Conservation (phyloP, 371 early-diverging fungal genomes). For the Actinomortierella wolfii region DNA sequence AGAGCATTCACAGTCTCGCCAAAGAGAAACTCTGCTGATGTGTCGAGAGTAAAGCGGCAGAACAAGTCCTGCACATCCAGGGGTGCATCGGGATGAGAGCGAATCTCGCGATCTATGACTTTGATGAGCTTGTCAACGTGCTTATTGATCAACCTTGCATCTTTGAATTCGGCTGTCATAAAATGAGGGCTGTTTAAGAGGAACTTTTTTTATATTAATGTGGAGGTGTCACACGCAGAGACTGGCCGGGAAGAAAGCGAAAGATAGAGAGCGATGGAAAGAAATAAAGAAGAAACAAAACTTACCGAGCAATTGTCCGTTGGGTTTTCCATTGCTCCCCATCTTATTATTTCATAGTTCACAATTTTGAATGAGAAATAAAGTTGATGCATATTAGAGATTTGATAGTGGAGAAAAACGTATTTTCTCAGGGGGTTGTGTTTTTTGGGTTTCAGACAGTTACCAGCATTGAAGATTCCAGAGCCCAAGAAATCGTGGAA, state of each 20-base stretch:
- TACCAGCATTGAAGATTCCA: conserved; percentile 33
- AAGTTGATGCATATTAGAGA: no score
- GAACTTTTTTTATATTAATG: not conserved
- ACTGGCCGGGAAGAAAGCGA: no score
- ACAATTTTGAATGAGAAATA: no score
- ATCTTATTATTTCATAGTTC: no score
- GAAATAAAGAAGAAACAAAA: no score
- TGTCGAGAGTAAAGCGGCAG: conserved; percentile 33
- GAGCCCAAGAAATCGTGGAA: conserved; percentile 41
- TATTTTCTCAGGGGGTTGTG: no score
- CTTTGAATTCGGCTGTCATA: conserved; percentile 39
- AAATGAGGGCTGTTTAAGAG: conserved; percentile 23
- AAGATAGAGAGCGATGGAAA: no score
- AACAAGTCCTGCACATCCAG: conserved; percentile 35
- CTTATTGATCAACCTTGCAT: conserved; percentile 30
- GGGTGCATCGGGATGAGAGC: conserved; percentile 11
- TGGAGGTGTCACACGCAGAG: not conserved
- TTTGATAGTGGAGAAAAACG: no score
- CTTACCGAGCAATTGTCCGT: conserved; percentile 36
- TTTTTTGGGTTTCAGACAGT: no score
- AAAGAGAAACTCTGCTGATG: conserved; percentile 38
- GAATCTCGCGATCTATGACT: conserved; percentile 21
- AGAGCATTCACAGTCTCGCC: conserved; percentile 33
- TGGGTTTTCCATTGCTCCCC: conserved; percentile 40
- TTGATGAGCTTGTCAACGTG: conserved; percentile 30